phyloP scores from a whole-genome alignment of 352 stramenopile genomes.

The Pythium scleroteichum region DNA sequence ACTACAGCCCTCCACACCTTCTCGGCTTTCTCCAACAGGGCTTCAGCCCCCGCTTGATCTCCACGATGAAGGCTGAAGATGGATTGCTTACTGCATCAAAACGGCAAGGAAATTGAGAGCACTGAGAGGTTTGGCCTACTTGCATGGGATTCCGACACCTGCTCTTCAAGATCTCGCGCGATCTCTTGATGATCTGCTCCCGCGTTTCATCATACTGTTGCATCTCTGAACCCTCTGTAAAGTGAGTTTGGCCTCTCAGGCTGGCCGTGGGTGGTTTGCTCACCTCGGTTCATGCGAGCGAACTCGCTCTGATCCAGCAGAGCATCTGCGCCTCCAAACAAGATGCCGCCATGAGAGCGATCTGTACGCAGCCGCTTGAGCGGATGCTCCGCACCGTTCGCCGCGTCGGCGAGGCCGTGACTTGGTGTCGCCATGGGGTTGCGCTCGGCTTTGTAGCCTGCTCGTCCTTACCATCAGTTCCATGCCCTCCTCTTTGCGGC shows the following conservation, averaged over 20 bases:
- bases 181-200: slow-evolving; percentile 95
- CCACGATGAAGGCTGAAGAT: slow-evolving; percentile 94
- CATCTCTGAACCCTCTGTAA: slow-evolving; percentile 60
- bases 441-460: not conserved
- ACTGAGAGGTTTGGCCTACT: no score
- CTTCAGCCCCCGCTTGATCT: slow-evolving; percentile 59
- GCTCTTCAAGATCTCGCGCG: slow-evolving; percentile 93
- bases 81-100: slow-evolving; percentile 82
- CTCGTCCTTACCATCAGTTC: slow-evolving; percentile 6
- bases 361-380: slow-evolving; percentile 22
- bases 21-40: slow-evolving; percentile 53
- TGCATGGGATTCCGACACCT: no score
- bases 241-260: not conserved
- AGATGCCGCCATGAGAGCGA: not conserved
- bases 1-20: no score
- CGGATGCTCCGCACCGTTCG: slow-evolving; percentile 14
- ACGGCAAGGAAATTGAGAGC: not conserved
- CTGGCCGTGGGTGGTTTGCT: not conserved
- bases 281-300: slow-evolving; percentile 33
- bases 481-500: not conserved
- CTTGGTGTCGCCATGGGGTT: slow-evolving; percentile 10
- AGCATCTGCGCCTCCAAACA: slow-evolving; percentile 2
- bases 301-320: slow-evolving; percentile 33
- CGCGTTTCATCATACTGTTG: slow-evolving; percentile 91
- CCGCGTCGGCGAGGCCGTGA: not conserved